A percentile compares a stretch with the other conserved stretches of the same genome.
phyloP scores from a whole-genome alignment of 768 basidiomycete genomes.

The Pulveroboletus sp. region DNA sequence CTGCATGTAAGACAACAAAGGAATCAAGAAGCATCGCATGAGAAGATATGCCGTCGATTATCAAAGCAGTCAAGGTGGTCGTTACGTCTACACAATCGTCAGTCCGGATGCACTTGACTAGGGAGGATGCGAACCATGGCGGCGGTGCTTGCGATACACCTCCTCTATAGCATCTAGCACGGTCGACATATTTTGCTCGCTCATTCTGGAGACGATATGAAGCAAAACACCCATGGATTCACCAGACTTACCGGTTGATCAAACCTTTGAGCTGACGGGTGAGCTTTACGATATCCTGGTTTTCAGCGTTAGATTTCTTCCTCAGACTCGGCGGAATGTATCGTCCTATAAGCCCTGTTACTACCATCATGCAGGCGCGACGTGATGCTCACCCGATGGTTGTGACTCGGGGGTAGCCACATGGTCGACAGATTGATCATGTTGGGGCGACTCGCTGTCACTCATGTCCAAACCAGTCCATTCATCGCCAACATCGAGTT shows the following conservation, averaged over 20 bases:
- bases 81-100: constrained; percentile 64
- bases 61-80: constrained; percentile 67
- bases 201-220: constrained; percentile 55
- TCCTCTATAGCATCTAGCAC: constrained; percentile 75
- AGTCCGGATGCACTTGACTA: constrained; percentile 4
- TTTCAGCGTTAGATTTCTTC: constrained; percentile 40
- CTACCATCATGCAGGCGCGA: not conserved
- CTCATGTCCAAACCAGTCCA: constrained; percentile 36
- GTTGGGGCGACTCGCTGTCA: not conserved
- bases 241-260: constrained; percentile 66
- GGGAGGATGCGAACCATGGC: constrained; percentile 58
- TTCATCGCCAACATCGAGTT: constrained; percentile 27
- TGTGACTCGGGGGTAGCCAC: not conserved
- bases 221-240: not conserved
- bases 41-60: constrained; percentile 76
- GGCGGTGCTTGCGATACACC: constrained; percentile 69
- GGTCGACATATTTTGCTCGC: constrained; percentile 80
- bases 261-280: constrained; percentile 80
- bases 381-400: constrained; percentile 11
- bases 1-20: constrained; percentile 85
- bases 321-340: constrained; percentile 87
- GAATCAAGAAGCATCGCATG: constrained; percentile 84
- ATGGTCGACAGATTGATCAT: not conserved
- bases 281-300: constrained; percentile 52
- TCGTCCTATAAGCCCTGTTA: constrained; percentile 33